Percentiles rank a stretch among this genome's conserved stretches.
phyloP scores from a whole-genome alignment of 2,329 filamentous ascomycete species.

The Teratosphaeria epicoccoides region DNA sequence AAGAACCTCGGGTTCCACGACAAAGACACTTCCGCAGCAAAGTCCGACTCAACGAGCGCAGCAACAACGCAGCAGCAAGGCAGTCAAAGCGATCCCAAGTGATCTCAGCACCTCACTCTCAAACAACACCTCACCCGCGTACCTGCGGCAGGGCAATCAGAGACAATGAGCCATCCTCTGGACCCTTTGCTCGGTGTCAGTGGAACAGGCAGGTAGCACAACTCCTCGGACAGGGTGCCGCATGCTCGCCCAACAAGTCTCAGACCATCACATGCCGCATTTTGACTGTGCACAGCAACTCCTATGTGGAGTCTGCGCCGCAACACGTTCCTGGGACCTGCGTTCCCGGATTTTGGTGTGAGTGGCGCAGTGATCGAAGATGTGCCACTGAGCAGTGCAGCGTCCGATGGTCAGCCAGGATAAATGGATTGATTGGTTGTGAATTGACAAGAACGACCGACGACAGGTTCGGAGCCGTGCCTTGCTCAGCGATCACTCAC shows the following conservation, averaged over 20 bases:
- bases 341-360: neutral
- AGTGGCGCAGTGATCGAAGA: neutral
- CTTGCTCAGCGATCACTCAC: too few relatives aligned
- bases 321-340: neutral
- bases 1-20: slow-evolving; percentile 71
- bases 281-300: neutral
- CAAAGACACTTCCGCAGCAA: neutral
- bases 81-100: neutral
- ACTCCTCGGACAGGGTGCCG: neutral
- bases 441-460: neutral
- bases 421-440: too few relatives aligned
- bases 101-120: neutral
- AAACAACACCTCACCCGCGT: neutral
- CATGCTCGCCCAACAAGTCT: neutral
- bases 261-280: neutral
- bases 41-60: neutral
- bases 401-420: neutral
- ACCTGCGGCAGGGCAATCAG: neutral
- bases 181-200: neutral
- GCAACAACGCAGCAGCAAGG: neutral
- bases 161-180: too few relatives aligned
- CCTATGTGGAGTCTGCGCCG: neutral
- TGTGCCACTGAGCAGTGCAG: neutral
- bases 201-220: neutral
- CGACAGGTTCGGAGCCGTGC: neutral